Conservation (phyloP, 208 protist genomes). For the Leishmania mexicana region DNA sequence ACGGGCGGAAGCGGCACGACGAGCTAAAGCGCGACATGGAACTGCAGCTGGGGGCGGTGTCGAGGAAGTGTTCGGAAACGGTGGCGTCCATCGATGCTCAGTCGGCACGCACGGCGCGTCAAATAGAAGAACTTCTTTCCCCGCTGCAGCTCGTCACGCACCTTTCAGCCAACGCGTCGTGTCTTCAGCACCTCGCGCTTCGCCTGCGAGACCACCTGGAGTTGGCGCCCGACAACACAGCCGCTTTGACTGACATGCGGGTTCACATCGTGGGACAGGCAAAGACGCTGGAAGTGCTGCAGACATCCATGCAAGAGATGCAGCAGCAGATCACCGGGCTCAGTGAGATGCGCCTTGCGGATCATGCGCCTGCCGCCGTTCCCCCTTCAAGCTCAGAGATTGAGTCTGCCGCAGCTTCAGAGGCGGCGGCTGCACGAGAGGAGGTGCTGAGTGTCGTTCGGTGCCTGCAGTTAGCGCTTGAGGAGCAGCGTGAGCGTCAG, state of each 20-base stretch:
- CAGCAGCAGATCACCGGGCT: constrained; percentile 5
- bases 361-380: neutral
- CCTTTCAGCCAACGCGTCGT: constrained; percentile 1
- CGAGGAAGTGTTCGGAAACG: neutral
- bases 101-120: neutral
- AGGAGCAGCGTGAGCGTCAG: constrained; percentile 6
- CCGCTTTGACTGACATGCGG: constrained; percentile 9
- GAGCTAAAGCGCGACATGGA: constrained; percentile 6
- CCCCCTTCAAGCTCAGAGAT: neutral
- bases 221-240: neutral
- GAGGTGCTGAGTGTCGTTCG: neutral
- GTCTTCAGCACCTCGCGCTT: constrained; percentile 14
- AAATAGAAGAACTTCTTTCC: neutral
- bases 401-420: neutral
- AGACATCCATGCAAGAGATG: neutral
- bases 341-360: neutral
- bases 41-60: constrained; percentile 4
- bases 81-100: constrained; percentile 3
- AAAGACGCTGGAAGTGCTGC: constrained; percentile 2
- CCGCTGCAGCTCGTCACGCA: constrained; percentile 6
- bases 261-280: constrained; percentile 5
- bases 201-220: constrained; percentile 16
- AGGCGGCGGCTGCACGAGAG: neutral
- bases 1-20: neutral
- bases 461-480: neutral